Conservation (phyloP, 1,139 yeast genomes). For the Debaryomyces nepalensis region DNA sequence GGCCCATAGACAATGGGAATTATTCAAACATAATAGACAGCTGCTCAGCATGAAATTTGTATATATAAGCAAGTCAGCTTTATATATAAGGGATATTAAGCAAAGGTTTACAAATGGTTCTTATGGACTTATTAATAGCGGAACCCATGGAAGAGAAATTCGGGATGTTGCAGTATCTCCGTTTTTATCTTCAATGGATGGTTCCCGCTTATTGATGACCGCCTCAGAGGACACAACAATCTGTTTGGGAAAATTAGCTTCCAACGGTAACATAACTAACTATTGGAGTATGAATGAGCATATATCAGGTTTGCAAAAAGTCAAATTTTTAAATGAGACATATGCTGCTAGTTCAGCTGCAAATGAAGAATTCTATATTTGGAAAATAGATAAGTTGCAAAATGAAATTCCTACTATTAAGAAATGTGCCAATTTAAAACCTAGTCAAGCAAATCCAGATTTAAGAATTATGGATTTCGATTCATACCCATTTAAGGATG, state of each 20-base stretch:
- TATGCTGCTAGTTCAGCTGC: conserved; percentile 73
- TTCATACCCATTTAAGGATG: conserved; percentile 37
- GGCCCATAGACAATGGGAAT: conserved; percentile 81
- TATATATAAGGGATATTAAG: conserved; percentile 33
- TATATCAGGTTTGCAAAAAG: conserved; percentile 83
- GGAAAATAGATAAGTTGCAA: conserved; percentile 57
- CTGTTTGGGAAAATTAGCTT: conserved; percentile 53
- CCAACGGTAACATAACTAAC: conserved; percentile 46
- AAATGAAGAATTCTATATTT: conserved; percentile 82
- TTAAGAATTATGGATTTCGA: conserved; percentile 87
- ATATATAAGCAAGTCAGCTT: conserved; percentile 61
- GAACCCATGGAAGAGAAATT: conserved; percentile 91
- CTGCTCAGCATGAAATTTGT: conserved; percentile 34
- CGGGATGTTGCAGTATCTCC: conserved; percentile 63
- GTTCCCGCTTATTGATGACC: conserved; percentile 55
- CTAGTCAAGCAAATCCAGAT: conserved; percentile 68
- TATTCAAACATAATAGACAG: conserved; percentile 28
- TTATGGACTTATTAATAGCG: conserved; percentile 47
- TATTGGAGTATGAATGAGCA: conserved; percentile 77
- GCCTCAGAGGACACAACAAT: conserved; percentile 92
- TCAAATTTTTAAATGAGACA: conserved; percentile 61
- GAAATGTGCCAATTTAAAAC: conserved; percentile 51
- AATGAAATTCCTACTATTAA: conserved; percentile 46
- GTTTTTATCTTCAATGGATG: conserved; percentile 18
- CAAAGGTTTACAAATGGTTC: conserved; percentile 24